phyloP scores from a whole-genome alignment of 441 rosid species.

The Brassica hybrid region DNA sequence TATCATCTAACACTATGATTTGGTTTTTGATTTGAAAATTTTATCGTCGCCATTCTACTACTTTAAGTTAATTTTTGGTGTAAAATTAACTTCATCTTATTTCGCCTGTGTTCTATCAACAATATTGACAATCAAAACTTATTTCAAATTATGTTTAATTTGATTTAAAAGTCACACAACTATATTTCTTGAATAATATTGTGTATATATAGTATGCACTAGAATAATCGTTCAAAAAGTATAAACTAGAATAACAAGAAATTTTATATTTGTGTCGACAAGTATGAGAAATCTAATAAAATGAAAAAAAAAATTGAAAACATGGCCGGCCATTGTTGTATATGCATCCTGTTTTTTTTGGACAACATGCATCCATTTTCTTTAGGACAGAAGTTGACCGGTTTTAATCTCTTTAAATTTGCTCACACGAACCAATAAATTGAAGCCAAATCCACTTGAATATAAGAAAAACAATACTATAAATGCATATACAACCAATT shows the following conservation, averaged over 20 bases:
- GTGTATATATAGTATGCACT: too few species aligned
- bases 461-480: background rate
- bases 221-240: background rate
- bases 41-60: too few species aligned
- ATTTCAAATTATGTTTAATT: too few species aligned
- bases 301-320: background rate
- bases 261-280: background rate
- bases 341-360: background rate
- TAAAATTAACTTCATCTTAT: too few species aligned
- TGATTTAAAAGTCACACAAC: too few species aligned
- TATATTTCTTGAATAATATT: too few species aligned
- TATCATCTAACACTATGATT: background rate
- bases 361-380: conserved; percentile 18
- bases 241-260: background rate
- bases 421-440: conserved; percentile 5
- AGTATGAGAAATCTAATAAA: background rate
- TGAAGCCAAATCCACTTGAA: conserved; percentile 18
- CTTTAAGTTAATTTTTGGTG: too few species aligned
- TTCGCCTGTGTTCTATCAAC: too few species aligned
- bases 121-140: too few species aligned
- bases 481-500: conserved; percentile 6
- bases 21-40: background rate
- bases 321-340: conserved; percentile 7
- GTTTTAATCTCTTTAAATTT: background rate
- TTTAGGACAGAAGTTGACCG: conserved; percentile 28